A percentile compares a stretch with the other conserved stretches of the same genome.
Evolutionary conservation across 441 rosid species (phyloP).

Genomic region (Euphorbia schlechtendalii): DNA sequence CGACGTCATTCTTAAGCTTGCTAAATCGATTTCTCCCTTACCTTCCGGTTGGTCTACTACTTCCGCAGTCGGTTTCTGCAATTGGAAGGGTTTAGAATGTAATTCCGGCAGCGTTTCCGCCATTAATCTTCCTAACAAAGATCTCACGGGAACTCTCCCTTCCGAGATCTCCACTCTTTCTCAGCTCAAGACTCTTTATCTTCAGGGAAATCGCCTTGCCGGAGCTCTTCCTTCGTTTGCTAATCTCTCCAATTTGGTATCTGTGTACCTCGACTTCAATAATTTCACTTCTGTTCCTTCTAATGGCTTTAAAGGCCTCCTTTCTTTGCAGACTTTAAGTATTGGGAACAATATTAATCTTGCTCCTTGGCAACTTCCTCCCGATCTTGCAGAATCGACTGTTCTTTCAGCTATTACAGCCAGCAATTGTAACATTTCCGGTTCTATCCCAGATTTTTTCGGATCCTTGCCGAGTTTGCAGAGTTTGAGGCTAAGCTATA

Average conservation of each 20-base stretch:
- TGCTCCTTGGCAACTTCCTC: constrained; percentile 50
- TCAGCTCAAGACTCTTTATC: constrained; percentile 32
- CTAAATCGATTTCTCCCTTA: constrained; percentile 3
- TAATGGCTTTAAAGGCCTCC: constrained; percentile 51
- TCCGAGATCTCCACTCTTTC: constrained; percentile 46
- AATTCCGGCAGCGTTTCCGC: constrained; percentile 33
- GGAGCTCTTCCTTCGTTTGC: constrained; percentile 58
- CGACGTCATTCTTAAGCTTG: constrained; percentile 6
- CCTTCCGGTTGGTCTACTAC: constrained; percentile 26
- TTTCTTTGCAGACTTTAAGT: constrained; percentile 40
- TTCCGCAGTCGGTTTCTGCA: constrained; percentile 26
- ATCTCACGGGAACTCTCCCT: constrained; percentile 39
- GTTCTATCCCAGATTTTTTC: constrained; percentile 55
- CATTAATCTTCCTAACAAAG: constrained; percentile 31
- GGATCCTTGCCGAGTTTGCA: constrained; percentile 38
- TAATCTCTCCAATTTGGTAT: constrained; percentile 34
- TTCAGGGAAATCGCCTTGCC: constrained; percentile 43
- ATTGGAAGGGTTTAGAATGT: constrained; percentile 51
- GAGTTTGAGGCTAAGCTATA: constrained; percentile 53
- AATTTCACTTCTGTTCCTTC: constrained; percentile 42
- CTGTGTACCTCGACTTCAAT: constrained; percentile 41
- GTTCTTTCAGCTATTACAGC: constrained; percentile 33
- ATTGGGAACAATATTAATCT: constrained; percentile 29
- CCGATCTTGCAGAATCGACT: constrained; percentile 41
- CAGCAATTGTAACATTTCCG: constrained; percentile 33